A percentile compares a stretch with the other conserved stretches of the same genome.
Conservation (phyloP, 306 rosid genomes). For the Lagenaria siceraria region DNA sequence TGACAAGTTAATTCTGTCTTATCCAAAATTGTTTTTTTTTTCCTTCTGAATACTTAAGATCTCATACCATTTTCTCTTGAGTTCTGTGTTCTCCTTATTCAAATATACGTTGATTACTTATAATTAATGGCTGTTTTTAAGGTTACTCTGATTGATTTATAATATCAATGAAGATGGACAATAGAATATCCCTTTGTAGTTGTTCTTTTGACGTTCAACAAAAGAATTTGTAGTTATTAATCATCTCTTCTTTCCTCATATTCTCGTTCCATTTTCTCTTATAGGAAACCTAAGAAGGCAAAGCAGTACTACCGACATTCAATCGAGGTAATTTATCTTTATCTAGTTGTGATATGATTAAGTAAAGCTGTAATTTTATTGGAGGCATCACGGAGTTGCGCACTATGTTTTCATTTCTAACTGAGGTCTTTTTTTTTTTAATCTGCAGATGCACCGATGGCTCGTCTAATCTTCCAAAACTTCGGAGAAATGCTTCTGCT, state of each 20-base stretch:
- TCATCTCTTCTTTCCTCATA: background rate
- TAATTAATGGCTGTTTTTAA: background rate
- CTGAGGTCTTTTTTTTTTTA: background rate
- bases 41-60: background rate
- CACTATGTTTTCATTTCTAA: background rate
- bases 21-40: background rate
- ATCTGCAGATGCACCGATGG: slow-evolving; percentile 26
- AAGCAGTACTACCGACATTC: slow-evolving; percentile 23
- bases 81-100: background rate
- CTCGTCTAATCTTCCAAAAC: slow-evolving; percentile 24
- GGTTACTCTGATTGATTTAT: background rate
- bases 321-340: slow-evolving; percentile 22
- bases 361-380: background rate
- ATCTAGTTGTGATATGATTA: background rate
- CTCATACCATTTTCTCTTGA: background rate
- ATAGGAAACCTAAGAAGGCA: slow-evolving; percentile 35
- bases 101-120: background rate
- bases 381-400: background rate
- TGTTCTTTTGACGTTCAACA: background rate
- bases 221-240: background rate
- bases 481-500: slow-evolving; percentile 48
- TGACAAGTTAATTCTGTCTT: background rate
- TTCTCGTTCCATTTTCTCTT: slow-evolving; percentile 5
- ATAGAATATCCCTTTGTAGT: background rate
- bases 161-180: background rate